A percentile compares a stretch with the other conserved stretches of the same genome.
These are phyloP conservation scores for Metroxylon sagu DNA, from an alignment of 176 grass and related monocot species.

Conservation along the genomic window DNA sequence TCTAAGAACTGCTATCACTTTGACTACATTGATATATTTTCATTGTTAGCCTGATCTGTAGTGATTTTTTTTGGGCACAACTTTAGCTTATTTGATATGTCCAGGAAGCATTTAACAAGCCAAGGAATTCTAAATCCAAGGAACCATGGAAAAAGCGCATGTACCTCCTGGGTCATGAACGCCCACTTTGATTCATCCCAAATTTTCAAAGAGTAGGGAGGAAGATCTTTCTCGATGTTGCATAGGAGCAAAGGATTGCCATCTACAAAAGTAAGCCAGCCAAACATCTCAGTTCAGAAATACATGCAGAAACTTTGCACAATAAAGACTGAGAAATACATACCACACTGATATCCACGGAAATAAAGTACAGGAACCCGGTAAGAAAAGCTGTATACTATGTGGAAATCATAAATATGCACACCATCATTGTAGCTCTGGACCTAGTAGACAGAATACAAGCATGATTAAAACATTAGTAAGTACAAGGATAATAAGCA, in stretches of 20 bases:
- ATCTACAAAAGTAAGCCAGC: slow-evolving; percentile 35
- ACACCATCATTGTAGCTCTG: slow-evolving; percentile 26
- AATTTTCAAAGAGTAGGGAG: slow-evolving; percentile 40
- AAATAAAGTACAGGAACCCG: slow-evolving; percentile 85
- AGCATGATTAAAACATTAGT: too few species aligned
- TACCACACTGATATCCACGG: slow-evolving; percentile 53
- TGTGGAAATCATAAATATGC: slow-evolving; percentile 81
- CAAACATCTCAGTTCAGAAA: slow-evolving; percentile 12
- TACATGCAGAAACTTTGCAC: background rate
- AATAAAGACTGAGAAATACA: background rate
- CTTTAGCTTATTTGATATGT: too few species aligned
- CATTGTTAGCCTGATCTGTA: too few species aligned
- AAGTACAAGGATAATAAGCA: too few species aligned
- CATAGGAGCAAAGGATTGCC: slow-evolving; percentile 51
- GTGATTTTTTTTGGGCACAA: too few species aligned
- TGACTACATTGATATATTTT: too few species aligned
- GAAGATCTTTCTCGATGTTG: slow-evolving; percentile 53
- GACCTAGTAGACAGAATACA: slow-evolving; percentile 28
- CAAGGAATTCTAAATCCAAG: too few species aligned
- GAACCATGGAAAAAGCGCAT: background rate
- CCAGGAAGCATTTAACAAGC: too few species aligned
- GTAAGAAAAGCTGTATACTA: slow-evolving; percentile 75
- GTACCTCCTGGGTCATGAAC: slow-evolving; percentile 90
- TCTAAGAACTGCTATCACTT: too few species aligned
- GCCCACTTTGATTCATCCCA: slow-evolving; percentile 78